Evolutionary conservation across 1,139 yeast species (phyloP), one percentile per base, ranked within the genome.

Genomic region (Saccharomyces hybrid): DNA sequence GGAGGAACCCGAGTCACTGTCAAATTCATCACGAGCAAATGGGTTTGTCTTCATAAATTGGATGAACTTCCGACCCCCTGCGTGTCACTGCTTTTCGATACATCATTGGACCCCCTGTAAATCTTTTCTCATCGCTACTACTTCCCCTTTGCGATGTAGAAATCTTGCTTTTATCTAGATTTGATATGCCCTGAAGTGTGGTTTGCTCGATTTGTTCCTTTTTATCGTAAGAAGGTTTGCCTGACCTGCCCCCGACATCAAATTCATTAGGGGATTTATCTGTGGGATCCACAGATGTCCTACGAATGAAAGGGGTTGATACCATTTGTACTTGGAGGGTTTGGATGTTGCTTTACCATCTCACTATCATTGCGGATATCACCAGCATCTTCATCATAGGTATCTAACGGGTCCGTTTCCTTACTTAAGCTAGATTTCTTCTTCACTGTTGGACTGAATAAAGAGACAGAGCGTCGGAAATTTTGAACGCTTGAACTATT

Each of bases 371-470:
- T n/a, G 3, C 11, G 19, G 9, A 38, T 12, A 38, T 38, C 44
- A 38, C 19, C 44, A 16, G 11, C 12, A 9, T 9, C 11, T 38
- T 12, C n/a, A 38, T 38, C 24, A 19, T 6, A 38, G 2, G n/a
- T 38, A 38, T 53, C 51, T 12, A 51, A n/a, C 7, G 50, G 44
- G n/a, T 58, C 56, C 16, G 64, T 61, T 51, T 65, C 66, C 32
- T 58, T 62, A 50, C 66, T 62, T 21, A 62, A 49, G 47, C 66
- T 64, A 1, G 68, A 64, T 46, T 63, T 63, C 49, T 63, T 63
- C 50, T 60, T 63, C 44, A 7, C 8, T 19, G 24, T 24, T 24
- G 53, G 53, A 14, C 38, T 52, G 21, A 51, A 55, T 34, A 46
- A 34, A 24, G 52, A 34, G 24, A 51, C 48, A 27, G 57, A 42